Conservation (phyloP, 164 flowering plant species). For the Amborella trichopoda region DNA sequence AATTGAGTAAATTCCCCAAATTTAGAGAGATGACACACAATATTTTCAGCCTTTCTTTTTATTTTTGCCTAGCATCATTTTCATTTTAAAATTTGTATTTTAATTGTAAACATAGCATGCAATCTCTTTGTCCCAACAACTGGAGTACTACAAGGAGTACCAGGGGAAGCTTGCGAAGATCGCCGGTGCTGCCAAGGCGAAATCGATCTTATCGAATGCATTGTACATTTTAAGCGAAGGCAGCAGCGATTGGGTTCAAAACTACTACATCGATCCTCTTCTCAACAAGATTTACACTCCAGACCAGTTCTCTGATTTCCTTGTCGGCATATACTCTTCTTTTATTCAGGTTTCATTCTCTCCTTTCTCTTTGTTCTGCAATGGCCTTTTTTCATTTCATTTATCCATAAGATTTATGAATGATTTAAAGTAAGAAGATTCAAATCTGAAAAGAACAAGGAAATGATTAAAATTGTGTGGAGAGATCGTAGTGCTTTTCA, state of each 20-base stretch:
- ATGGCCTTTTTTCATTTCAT: too few species aligned
- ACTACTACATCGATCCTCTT: slow-evolving; percentile 74
- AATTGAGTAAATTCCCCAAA: too few species aligned
- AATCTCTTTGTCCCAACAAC: slow-evolving; percentile 58
- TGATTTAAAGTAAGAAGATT: too few species aligned
- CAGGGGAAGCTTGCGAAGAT: slow-evolving; percentile 50
- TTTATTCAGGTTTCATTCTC: slow-evolving; percentile 86
- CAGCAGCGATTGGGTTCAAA: slow-evolving; percentile 70
- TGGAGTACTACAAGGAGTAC: slow-evolving; percentile 74
- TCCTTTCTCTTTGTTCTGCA: too few species aligned
- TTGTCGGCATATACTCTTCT: slow-evolving; percentile 31
- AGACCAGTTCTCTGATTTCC: slow-evolving; percentile 49
- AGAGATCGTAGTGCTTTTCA: too few species aligned
- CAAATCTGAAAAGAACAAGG: too few species aligned
- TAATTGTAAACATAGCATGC: slow-evolving; percentile 46
- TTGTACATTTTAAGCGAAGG: slow-evolving; percentile 60
- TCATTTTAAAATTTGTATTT: too few species aligned
- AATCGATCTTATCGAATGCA: slow-evolving; percentile 54
- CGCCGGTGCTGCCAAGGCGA: slow-evolving; percentile 48
- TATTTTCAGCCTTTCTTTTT: too few species aligned
- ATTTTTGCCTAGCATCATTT: too few species aligned
- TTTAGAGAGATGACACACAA: too few species aligned
- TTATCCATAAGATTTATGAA: too few species aligned
- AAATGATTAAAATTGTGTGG: too few species aligned
- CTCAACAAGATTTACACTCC: slow-evolving; percentile 59